Evolutionary conservation across 768 basidiomycete species (phyloP).

Genomic region (Amanita exitialis): DNA sequence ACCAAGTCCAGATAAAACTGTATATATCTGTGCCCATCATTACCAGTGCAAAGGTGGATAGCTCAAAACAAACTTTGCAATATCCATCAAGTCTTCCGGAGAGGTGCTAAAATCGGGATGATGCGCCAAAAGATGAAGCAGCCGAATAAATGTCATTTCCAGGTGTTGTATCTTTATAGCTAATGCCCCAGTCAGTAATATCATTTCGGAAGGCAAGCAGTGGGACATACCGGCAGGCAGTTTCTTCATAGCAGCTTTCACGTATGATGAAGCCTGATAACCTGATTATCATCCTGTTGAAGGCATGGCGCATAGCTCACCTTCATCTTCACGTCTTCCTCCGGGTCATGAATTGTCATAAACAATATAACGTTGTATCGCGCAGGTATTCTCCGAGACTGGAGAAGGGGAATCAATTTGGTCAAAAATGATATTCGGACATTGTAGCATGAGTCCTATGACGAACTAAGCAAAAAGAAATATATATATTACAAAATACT

Average conservation of each 20-base stretch:
- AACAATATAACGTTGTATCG: slow-evolving; percentile 82
- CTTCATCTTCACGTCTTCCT: slow-evolving; percentile 61
- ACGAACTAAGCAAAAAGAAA: neutral
- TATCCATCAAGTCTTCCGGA: slow-evolving; percentile 62
- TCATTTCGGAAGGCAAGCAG: neutral
- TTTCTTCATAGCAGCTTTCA: slow-evolving; percentile 35
- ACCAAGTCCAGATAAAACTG: slow-evolving; percentile 80
- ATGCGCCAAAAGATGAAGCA: slow-evolving; percentile 83
- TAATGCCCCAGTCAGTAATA: slow-evolving; percentile 12
- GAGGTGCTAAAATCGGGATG: slow-evolving; percentile 82
- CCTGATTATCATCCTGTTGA: slow-evolving; percentile 7
- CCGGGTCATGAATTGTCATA: slow-evolving; percentile 86
- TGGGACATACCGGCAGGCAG: slow-evolving; percentile 30
- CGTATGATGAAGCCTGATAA: slow-evolving; percentile 45
- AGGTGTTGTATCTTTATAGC: slow-evolving; percentile 54
- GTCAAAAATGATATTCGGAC: slow-evolving; percentile 72
- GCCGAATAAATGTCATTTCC: slow-evolving; percentile 76
- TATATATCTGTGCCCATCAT: slow-evolving; percentile 53
- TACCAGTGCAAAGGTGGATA: slow-evolving; percentile 3
- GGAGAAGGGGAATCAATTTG: slow-evolving; percentile 62
- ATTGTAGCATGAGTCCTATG: slow-evolving; percentile 79
- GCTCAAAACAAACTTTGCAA: slow-evolving; percentile 56
- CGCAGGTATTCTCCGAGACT: slow-evolving; percentile 50
- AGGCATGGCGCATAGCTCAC: slow-evolving; percentile 27
- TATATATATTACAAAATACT: slow-evolving; percentile 11